Evolutionary conservation across 1,284 basidiomycete genomes (phyloP).

Genomic region (Heliocybe sulcata): DNA sequence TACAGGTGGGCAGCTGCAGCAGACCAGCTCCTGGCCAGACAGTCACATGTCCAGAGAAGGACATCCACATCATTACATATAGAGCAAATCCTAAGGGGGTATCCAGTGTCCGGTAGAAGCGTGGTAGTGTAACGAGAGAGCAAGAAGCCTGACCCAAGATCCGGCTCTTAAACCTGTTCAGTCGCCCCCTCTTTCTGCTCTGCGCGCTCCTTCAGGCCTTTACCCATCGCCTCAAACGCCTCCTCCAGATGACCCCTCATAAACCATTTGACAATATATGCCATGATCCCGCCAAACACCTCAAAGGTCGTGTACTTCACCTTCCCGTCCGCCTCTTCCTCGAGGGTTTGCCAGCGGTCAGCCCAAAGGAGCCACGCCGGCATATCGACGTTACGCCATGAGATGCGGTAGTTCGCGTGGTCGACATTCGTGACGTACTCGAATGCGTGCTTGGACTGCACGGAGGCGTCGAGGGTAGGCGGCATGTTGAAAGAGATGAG

Average conservation of each 20-base stretch:
- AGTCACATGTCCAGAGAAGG: too few relatives aligned
- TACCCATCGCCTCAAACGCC: slow-evolving; percentile 48
- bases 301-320: slow-evolving; percentile 62
- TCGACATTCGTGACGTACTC: slow-evolving; percentile 42
- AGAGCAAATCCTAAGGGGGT: too few relatives aligned
- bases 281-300: slow-evolving; percentile 48
- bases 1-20: too few relatives aligned
- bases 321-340: slow-evolving; percentile 35
- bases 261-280: slow-evolving; percentile 46
- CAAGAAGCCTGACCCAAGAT: too few relatives aligned
- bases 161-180: too few relatives aligned
- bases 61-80: too few relatives aligned
- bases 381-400: slow-evolving; percentile 41
- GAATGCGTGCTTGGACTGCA: slow-evolving; percentile 13
- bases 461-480: slow-evolving; percentile 37
- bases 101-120: too few relatives aligned
- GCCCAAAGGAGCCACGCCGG: slow-evolving; percentile 44
- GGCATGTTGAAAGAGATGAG: slow-evolving; percentile 51
- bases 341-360: slow-evolving; percentile 61
- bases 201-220: slow-evolving; percentile 45
- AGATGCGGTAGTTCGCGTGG: slow-evolving; percentile 39
- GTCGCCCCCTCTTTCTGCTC: slow-evolving; percentile 23
- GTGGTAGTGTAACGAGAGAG: too few relatives aligned
- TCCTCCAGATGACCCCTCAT: slow-evolving; percentile 32
- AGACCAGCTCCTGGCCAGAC: too few relatives aligned